A percentile compares a stretch with the other conserved stretches of the same genome.
Conservation (phyloP, 2,329 filamentous ascomycete genomes). For the Cryphonectria parasitica region DNA sequence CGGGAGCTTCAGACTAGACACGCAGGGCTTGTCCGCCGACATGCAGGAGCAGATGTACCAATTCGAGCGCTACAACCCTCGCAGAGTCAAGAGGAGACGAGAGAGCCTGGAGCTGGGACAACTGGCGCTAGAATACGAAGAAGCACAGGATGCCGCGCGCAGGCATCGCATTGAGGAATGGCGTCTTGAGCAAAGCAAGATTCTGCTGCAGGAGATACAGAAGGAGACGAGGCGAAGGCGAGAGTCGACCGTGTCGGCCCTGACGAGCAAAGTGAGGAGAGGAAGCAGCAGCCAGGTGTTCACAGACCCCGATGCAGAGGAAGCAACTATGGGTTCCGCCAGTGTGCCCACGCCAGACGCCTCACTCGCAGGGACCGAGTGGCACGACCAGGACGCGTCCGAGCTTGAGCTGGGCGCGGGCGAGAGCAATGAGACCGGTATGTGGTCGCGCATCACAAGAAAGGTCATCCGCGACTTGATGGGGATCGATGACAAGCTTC, state of each 20-base stretch:
- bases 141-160: constrained; percentile 70
- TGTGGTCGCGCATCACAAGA: constrained; percentile 81
- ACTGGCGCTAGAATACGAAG: constrained; percentile 56
- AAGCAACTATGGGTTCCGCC: constrained; percentile 37
- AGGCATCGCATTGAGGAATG: constrained; percentile 87
- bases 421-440: constrained; percentile 61
- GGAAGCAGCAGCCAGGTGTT: constrained; percentile 21
- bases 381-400: constrained; percentile 55
- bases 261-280: constrained; percentile 36
- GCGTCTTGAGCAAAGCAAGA: constrained; percentile 86
- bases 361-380: constrained; percentile 45
- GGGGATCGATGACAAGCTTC: constrained; percentile 82
- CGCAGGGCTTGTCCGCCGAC: constrained; percentile 54
- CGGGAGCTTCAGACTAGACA: constrained; percentile 76
- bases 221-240: constrained; percentile 75
- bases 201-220: constrained; percentile 86
- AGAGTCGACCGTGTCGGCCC: constrained; percentile 59
- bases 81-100: constrained; percentile 59
- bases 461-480: constrained; percentile 88
- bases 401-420: constrained; percentile 44
- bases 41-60: constrained; percentile 87
- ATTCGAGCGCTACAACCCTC: constrained; percentile 83
- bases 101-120: constrained; percentile 58
- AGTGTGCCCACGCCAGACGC: constrained; percentile 43
- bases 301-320: constrained; percentile 36